Conservation (phyloP, 805 yeast species). For the Zygoascus biomembranicola region DNA sequence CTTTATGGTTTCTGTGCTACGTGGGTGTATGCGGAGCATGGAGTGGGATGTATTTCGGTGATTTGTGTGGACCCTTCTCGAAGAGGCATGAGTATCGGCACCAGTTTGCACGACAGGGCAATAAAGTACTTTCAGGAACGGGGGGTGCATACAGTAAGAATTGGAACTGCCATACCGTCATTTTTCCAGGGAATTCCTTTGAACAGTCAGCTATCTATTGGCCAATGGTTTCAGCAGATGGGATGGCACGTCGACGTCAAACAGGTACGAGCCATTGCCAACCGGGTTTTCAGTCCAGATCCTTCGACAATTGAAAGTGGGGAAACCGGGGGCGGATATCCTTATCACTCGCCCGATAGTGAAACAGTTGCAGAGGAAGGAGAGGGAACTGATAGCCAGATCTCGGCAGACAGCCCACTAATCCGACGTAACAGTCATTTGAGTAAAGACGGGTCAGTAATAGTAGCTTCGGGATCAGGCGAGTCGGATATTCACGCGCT, state of each 20-base stretch:
- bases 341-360: background rate
- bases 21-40: conserved; percentile 36
- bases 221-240: conserved; percentile 17
- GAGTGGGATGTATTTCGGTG: conserved; percentile 38
- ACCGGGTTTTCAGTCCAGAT: background rate
- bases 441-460: background rate
- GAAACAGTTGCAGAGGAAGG: background rate
- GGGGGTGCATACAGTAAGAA: conserved; percentile 34
- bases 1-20: conserved; percentile 48
- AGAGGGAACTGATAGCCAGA: background rate
- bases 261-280: conserved; percentile 4
- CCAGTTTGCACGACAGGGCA: conserved; percentile 45
- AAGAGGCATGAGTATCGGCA: conserved; percentile 47
- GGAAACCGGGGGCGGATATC: background rate
- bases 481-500: conserved; percentile 3
- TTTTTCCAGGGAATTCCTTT: conserved; percentile 23
- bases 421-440: background rate
- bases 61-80: conserved; percentile 47
- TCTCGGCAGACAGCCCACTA: background rate
- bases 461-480: background rate
- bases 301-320: background rate
- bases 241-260: conserved; percentile 18
- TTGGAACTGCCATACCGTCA: conserved; percentile 44
- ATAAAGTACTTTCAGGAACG: conserved; percentile 41
- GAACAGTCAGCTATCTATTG: conserved; percentile 1